Conservation (phyloP, 1,284 basidiomycete genomes). For the Marasmius sp. region DNA sequence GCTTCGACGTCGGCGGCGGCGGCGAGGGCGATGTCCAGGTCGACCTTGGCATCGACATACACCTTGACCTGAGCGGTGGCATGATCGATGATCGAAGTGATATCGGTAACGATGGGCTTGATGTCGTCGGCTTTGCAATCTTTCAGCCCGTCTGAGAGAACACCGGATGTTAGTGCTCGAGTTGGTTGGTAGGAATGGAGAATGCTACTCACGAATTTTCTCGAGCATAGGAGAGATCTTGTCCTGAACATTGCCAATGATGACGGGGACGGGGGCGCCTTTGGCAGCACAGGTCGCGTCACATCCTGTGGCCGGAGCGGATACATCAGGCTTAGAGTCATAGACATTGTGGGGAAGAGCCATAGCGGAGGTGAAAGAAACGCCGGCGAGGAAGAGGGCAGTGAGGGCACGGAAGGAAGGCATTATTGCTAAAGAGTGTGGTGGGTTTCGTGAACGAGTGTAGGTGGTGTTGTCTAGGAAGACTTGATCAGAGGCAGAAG, state of each 20-base stretch:
- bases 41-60: neutral
- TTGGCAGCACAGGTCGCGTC: neutral
- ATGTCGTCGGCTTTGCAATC: neutral
- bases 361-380: too few relatives aligned
- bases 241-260: neutral
- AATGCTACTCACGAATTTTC: neutral
- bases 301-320: too few relatives aligned
- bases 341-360: neutral
- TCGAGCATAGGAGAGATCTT: too few relatives aligned
- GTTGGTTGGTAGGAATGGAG: neutral
- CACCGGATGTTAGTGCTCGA: neutral
- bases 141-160: neutral
- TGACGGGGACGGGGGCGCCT: neutral
- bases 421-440: too few relatives aligned
- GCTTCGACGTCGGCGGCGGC: neutral
- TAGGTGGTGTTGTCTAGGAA: neutral
- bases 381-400: too few relatives aligned
- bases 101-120: neutral
- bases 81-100: neutral
- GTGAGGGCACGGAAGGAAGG: too few relatives aligned
- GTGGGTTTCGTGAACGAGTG: too few relatives aligned
- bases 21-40: neutral
- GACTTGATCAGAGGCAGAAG: neutral
- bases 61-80: neutral
- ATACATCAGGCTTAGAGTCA: too few relatives aligned